Evolutionary conservation across 2,329 filamentous ascomycete genomes (phyloP).

Genomic region (Metarhizium rileyi): DNA sequence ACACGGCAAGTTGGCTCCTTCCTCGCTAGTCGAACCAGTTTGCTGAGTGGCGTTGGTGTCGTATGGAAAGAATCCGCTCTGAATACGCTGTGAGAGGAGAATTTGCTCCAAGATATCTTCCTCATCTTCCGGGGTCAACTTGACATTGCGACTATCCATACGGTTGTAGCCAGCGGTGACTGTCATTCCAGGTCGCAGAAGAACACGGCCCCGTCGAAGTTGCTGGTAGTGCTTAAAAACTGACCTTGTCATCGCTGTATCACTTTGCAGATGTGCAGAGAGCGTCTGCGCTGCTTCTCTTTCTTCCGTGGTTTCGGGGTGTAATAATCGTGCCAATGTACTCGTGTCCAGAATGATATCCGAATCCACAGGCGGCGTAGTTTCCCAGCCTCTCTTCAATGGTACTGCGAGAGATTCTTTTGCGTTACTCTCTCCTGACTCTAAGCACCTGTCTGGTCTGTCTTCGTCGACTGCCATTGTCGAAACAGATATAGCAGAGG

Average conservation of each 20-base stretch:
- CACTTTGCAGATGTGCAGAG: conserved; percentile 65
- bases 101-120: conserved; percentile 51
- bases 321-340: conserved; percentile 70
- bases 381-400: conserved; percentile 36
- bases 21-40: conserved; percentile 47
- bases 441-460: conserved; percentile 36
- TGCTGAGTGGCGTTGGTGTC: background rate
- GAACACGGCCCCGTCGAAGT: conserved; percentile 58
- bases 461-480: conserved; percentile 28
- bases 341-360: conserved; percentile 54
- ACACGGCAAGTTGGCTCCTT: conserved; percentile 66
- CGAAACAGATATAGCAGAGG: conserved; percentile 62
- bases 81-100: conserved; percentile 40
- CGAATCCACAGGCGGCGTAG: conserved; percentile 50
- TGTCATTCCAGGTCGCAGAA: conserved; percentile 21
- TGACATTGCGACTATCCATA: conserved; percentile 18
- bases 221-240: conserved; percentile 61
- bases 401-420: conserved; percentile 66
- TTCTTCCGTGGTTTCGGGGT: conserved; percentile 69
- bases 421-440: conserved; percentile 41
- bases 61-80: background rate
- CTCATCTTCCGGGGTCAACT: conserved; percentile 48
- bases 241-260: conserved; percentile 70
- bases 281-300: conserved; percentile 72
- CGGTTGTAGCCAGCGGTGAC: conserved; percentile 9